Evolutionary conservation across 2,329 filamentous ascomycete genomes (phyloP), one percentile per base, ranked within the genome.

Genomic region (Phyllosticta citribraziliensis): DNA sequence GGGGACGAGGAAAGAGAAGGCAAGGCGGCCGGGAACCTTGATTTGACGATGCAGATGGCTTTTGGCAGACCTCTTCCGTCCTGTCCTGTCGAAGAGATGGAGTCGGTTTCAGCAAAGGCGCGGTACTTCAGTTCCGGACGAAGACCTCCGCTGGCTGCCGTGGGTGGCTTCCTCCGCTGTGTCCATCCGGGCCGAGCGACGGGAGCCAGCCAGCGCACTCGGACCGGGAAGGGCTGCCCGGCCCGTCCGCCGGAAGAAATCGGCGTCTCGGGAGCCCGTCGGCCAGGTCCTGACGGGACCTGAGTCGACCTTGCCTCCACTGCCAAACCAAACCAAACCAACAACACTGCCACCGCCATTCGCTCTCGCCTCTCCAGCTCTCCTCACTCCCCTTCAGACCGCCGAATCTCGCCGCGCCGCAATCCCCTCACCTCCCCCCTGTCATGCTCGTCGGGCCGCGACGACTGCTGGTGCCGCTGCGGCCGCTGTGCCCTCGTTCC

Each of bases 401-500:
- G 27, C 58, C 54, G 53, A 14, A 30, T 19, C 54, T 11, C 52
- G 24, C 58, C 52, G 52, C 51, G 25, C 51, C 52, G 19, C 47
- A 24, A 24, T 57, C 53, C 52, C 56, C 61, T 53, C 57, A 20
- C 55, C 50, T 56, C 47, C 57, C 22, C 52, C 33, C 58, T 63
- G 65, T 62, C 64, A 62, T 55, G 61, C 65, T 57, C 14, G 54
- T 55, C 59, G 27, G 59, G 47, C 59, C 55, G 53, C 53, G 40
- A 47, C 40, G 40, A 35, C 9, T 55, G 53, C 30, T 57, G 65
- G 64, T 66, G 63, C 61, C 67, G 52, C 63, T 66, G 33, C 70
- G 64, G 60, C 65, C 64, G 65, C 67, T 35, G 64, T 63, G 63
- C 57, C 35, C 63, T 65, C 65, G 66, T 65, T 62, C 65, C 65